Evolutionary conservation across 1,284 basidiomycete genomes (phyloP), one percentile per base, ranked within the genome.

Genomic region (Sutorius eximius): DNA sequence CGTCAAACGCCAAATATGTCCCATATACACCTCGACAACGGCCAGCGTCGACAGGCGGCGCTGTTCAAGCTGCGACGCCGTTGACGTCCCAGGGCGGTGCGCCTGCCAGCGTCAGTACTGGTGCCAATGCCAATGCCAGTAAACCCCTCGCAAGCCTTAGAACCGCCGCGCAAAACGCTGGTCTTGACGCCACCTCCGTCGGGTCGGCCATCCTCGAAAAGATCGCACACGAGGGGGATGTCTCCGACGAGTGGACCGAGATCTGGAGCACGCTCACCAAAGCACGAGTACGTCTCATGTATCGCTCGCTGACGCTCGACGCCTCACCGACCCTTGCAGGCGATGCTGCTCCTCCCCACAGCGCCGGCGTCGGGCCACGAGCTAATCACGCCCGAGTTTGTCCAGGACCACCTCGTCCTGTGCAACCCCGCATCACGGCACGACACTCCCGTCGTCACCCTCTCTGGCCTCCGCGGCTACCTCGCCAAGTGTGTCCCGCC

Each of bases 121-220:
- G 24, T 27, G 24, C 24, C 24, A 27, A 27, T 27, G 4, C 24
- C 5, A 5, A 5, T 27, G 24, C 24, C 24, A 27, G 24, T 5
- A 85, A 83, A 64, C 71, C 92, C 7, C 72, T 91, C 18, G 87
- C 91, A 73, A 88, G 86, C 64, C 75, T 95, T 55, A 93, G 91
- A 71, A 85, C 90, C 1, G 86, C 86, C 2, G 87, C 85, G 2
- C 92, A 95, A 70, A 76, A 76, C 55, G 79, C 91, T 18, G 91
- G 91, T 1, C 72, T 93, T 44, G 87, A 86, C 54, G 79, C 80
- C 24, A 80, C 78, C 20, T 87, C 83, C 53, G 73, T 91, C 43
- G 93, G 93, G 2, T 93, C 91, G 91, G 83, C 83, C 18, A 91
- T 95, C 47, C 75, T 95, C 45, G 92, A 95, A 71, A 84, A 82